These are phyloP conservation scores for Saccharomycopsis olivae DNA, from an alignment of 805 yeast species.

Conservation along the genomic window DNA sequence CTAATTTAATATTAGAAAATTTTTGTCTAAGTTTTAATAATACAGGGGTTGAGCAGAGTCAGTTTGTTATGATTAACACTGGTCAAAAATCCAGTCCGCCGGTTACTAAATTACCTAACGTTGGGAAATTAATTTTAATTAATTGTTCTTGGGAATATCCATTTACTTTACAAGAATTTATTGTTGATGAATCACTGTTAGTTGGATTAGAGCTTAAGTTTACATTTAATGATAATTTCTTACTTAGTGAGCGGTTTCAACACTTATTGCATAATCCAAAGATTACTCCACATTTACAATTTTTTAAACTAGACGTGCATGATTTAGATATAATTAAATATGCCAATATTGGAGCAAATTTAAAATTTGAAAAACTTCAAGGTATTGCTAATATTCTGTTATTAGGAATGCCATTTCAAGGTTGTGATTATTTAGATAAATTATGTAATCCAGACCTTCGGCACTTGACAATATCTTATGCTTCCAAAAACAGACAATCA, in stretches of 20 bases:
- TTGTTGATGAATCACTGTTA: no score
- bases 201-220: no score
- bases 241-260: conserved; percentile 15
- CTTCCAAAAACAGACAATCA: no score
- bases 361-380: conserved; percentile 4
- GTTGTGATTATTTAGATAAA: not conserved
- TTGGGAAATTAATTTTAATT: conserved; percentile 6
- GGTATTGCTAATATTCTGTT: not conserved
- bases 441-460: no score
- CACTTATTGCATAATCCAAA: conserved; percentile 6
- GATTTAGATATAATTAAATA: conserved; percentile 5
- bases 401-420: conserved; percentile 4
- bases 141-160: conserved; percentile 18
- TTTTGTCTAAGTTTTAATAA: conserved; percentile 7
- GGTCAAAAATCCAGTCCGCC: not conserved
- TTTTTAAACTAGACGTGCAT: conserved; percentile 6
- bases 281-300: conserved; percentile 1
- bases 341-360: conserved; percentile 12
- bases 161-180: conserved; percentile 7
- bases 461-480: no score
- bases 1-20: conserved; percentile 7
- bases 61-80: conserved; percentile 1
- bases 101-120: not conserved
- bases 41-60: not conserved
- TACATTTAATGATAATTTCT: conserved; percentile 10